phyloP scores from a whole-genome alignment of 75 land plant genomes.

The Selaginella moellendorffii region DNA sequence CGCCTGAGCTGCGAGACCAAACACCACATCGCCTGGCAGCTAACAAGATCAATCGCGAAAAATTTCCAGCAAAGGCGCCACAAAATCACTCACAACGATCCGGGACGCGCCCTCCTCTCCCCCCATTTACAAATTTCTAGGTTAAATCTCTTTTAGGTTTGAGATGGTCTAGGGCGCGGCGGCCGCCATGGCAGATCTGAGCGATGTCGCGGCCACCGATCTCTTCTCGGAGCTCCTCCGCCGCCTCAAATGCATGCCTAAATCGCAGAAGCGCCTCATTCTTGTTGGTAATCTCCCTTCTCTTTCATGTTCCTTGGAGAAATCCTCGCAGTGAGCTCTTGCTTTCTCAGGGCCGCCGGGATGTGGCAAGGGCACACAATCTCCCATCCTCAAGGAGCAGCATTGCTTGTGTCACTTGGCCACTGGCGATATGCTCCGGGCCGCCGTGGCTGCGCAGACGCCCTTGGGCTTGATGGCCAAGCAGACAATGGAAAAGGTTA shows the following conservation, averaged over 20 bases:
- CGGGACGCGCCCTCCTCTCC: too few relatives aligned
- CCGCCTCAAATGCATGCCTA: constrained; percentile 59
- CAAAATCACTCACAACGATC: too few relatives aligned
- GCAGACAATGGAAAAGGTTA: constrained; percentile 87
- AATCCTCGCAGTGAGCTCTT: too few relatives aligned
- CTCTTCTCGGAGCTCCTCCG: constrained; percentile 73
- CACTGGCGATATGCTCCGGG: constrained; percentile 92
- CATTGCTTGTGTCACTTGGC: constrained; percentile 90
- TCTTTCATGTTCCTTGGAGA: too few relatives aligned
- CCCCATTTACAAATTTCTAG: too few relatives aligned
- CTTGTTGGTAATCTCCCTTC: constrained; percentile 37
- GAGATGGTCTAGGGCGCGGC: too few relatives aligned
- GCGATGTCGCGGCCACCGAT: constrained; percentile 48
- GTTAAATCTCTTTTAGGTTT: too few relatives aligned
- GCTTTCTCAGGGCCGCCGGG: constrained; percentile 99
- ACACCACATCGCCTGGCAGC: background rate
- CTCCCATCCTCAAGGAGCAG: constrained; percentile 86
- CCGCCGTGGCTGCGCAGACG: constrained; percentile 85
- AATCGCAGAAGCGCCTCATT: constrained; percentile 81
- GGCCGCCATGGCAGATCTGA: constrained; percentile 33
- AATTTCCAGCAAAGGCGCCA: too few relatives aligned
- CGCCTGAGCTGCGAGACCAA: background rate
- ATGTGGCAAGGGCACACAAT: constrained; percentile 91
- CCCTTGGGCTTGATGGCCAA: constrained; percentile 87
- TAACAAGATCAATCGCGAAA: too few relatives aligned